Base-by-base conservation (phyloP, 176 grass and related monocot species). In the Carex cristatella region DNA sequence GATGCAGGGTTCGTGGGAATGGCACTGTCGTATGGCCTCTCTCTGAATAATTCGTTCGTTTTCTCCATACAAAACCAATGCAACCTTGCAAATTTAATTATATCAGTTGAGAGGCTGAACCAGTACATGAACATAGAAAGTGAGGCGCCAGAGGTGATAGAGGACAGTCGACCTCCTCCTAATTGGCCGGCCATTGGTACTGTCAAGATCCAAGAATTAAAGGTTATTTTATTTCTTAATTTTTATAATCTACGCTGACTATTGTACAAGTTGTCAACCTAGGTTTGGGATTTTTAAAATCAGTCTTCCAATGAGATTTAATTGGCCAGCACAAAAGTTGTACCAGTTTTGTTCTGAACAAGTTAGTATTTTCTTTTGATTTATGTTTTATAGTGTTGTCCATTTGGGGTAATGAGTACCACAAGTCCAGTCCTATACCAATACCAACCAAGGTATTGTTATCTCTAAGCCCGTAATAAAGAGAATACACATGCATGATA, bases 21-120 rank as follows among this genome's bases (percentile, higher is more conserved):
- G 93, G 96, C 91, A 53, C 81, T 98, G 71, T 98, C 96, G 27
- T 95, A 98, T 88, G 96, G 96, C 38, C 88, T 98, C 61, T 95
- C 96, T 32, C 66, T 99, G 69, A 99, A 99, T 80, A 88, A 79
- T 10, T 92, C 90, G 1, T 86, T 99, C 61, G 88, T 94, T 61
- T 86, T 55, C 57, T 99, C 93, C 37, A 95, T 99, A 62, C 90
- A 99, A 92, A 86, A 99, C n/a, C 90, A 99, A 63, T 99, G 93
- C 31, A 85, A 67, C 14, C 88, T 99, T 69, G 84, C 96, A 27
- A 99, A 88, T 87, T 80, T 92, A 81, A 94, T 99, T 4, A 95
- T 99, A 60, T 99, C 91, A 13, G 96, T 98, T 12, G 96, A 99
- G 83, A 92, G 96, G 84, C 70, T 99, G 81, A 89, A 90, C 61